Percentiles rank a stretch among this genome's conserved stretches.
Evolutionary conservation across 305 asterid genomes (phyloP).

Genomic region (Rubia tinctorum): DNA sequence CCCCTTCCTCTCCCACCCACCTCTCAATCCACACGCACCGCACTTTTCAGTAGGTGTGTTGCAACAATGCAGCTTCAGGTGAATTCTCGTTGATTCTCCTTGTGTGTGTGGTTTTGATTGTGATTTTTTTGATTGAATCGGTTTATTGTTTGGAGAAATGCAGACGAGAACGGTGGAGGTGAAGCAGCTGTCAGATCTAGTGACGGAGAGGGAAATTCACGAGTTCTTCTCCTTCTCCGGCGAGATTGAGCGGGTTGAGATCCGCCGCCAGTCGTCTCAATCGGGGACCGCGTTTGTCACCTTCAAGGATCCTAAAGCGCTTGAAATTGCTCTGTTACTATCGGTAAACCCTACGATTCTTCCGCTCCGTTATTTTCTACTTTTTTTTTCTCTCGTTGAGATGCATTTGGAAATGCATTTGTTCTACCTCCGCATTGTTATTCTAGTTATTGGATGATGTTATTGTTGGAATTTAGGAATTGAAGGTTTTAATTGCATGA

Average conservation of each 20-base stretch:
- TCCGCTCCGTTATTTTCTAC: not conserved
- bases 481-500: not conserved
- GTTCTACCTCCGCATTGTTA: not conserved
- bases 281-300: slow-evolving; percentile 74
- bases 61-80: slow-evolving; percentile 27
- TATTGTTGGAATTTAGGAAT: not conserved
- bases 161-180: slow-evolving; percentile 74
- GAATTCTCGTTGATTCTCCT: not conserved
- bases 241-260: slow-evolving; percentile 81
- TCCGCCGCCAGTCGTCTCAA: slow-evolving; percentile 63
- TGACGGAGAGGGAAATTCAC: slow-evolving; percentile 81
- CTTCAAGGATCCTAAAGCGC: slow-evolving; percentile 85
- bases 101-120: not conserved
- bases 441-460: not conserved
- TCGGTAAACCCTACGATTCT: slow-evolving; percentile 46
- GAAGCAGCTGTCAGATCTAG: slow-evolving; percentile 86
- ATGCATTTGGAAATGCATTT: not conserved
- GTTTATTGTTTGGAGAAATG: slow-evolving; percentile 5
- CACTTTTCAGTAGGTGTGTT: not conserved
- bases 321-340: slow-evolving; percentile 85
- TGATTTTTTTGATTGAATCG: not conserved
- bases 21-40: not conserved
- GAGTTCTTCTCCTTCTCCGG: slow-evolving; percentile 98
- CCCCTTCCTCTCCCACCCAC: not conserved
- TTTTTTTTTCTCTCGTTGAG: not conserved